Evolutionary conservation across 73 alveolate species (phyloP), one percentile per base, ranked within the genome.

Genomic region (Diophrys appendiculata): DNA sequence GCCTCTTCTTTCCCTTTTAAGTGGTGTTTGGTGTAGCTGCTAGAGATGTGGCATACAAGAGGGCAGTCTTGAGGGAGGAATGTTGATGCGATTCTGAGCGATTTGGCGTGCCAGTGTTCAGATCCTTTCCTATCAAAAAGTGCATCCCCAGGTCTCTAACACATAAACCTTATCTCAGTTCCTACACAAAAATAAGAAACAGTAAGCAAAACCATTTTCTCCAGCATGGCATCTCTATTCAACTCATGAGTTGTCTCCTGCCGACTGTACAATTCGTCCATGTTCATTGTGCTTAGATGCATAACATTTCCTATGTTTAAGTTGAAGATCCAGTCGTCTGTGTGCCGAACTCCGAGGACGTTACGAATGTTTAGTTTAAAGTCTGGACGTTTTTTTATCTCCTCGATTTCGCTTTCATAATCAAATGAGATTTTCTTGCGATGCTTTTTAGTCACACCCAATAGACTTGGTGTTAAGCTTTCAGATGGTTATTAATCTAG

Each of bases 121-220:
- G 90, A 87, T 82, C 87, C 92, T 31, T 81, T 90, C 73, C 90
- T 90, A 77, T 71, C 31, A 25, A 64, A 78, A 32, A 83, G 77
- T 31, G 72, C 69, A 52, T 76, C 84, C 5, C 85, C 85, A 53
- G 52, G 76, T 52, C 33, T 69, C 91, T 87, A 78, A 78, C 72
- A 86, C 69, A 95, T 65, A 65, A 95, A 90, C 81, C 99, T 87
- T 64, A 80, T 81, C 76, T 95, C 99, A 65, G 98, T 95, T 2
- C 96, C 97, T 70, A 95, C 93, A 70, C 97, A 93, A 71, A 91
- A 95, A 70, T 90, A 95, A 26, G 97, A 84, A 0, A 91, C 94
- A 24, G 95, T 89, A 33, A 95, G 80, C 87, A 88, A 52, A 85
- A 94, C 65, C 79, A 75, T 33, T 69, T 87, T 87, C 30, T 87